Evolutionary conservation across 371 early-diverging fungal species (phyloP), one percentile per base, ranked within the genome.

Genomic region (Syncephalastrum sp.): DNA sequence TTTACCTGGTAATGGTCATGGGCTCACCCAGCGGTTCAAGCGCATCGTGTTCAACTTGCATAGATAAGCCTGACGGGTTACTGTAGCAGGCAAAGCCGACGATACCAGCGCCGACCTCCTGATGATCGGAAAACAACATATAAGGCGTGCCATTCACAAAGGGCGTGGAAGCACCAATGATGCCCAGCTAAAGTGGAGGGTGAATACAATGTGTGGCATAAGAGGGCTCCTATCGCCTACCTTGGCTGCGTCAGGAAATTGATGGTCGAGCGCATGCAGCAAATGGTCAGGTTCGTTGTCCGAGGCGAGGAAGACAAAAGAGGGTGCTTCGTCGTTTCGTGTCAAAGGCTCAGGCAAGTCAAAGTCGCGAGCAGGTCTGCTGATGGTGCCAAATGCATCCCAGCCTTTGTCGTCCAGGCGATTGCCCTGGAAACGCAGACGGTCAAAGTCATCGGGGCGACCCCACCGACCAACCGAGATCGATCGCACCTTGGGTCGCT

Each of bases 201-300:
- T 56, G 8, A 42, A 56, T 56, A 17, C 47, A 42, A 4, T 1
- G 25, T 4, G 3, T 47, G 29, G 5, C 13, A 19, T n/a, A 5
- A 25, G 8, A 14, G 46, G 1, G 13, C 6, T 3, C 51, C 42
- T 24, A 41, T 51, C 15, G 19, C 10, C 13, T 50, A 70, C 62
- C 60, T 86, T 89, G 15, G 67, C 45, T 3, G 82, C 65, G 0
- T 62, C 44, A 5, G 86, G 84, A 42, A 68, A 81, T 25, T 78
- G 68, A 45, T 69, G 61, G 64, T 85, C 85, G 23, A 87, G 56
- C 2, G 79, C 63, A 14, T 81, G 74, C 19, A 86, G 59, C 23
- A 88, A 64, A 47, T 85, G 73, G 54, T 88, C 82, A 4, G 87
- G 86, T 38, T 90, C 88, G 45, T 77, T 60, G 65, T 90, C 88